A percentile compares a stretch with the other conserved stretches of the same genome.
phyloP scores from a whole-genome alignment of 345 rosid genomes.

The Turnera subulata region DNA sequence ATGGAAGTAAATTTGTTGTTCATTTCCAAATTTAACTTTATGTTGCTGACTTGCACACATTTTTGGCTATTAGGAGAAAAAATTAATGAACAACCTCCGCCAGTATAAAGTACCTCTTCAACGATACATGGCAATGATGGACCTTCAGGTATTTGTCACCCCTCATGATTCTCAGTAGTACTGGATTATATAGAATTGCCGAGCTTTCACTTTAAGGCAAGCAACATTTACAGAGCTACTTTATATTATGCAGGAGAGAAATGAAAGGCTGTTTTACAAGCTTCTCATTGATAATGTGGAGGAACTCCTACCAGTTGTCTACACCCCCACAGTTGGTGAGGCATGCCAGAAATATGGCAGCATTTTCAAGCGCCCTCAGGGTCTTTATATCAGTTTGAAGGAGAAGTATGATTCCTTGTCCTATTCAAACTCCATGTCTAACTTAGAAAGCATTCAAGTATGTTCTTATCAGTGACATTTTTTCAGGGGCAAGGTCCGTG shows the following conservation, averaged over 20 bases:
- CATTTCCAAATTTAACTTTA: not conserved
- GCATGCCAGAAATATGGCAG: constrained; percentile 98
- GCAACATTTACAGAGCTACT: not conserved
- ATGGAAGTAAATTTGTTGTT: not conserved
- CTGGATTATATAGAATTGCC: not conserved
- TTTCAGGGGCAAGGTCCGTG: constrained; percentile 79
- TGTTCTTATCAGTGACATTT: constrained; percentile 13
- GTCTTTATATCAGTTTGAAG: constrained; percentile 89
- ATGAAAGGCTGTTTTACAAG: constrained; percentile 89
- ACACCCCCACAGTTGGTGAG: constrained; percentile 96
- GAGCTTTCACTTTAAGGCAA: not conserved
- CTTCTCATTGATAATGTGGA: constrained; percentile 88
- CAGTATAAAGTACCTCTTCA: constrained; percentile 82
- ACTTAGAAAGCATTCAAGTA: constrained; percentile 7
- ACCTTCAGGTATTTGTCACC: constrained; percentile 63
- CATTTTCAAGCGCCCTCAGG: constrained; percentile 88
- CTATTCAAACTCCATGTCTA: not conserved
- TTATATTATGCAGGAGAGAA: constrained; percentile 62
- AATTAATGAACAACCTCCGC: constrained; percentile 71
- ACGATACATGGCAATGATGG: constrained; percentile 89
- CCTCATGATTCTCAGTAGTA: not conserved
- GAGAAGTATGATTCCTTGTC: constrained; percentile 59
- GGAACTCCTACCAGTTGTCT: constrained; percentile 86
- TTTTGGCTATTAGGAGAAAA: constrained; percentile 53
- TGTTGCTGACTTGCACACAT: not conserved